These are phyloP conservation scores for Stropharia rugosoannulata DNA, from an alignment of 768 basidiomycete species.

Conservation along the genomic window DNA sequence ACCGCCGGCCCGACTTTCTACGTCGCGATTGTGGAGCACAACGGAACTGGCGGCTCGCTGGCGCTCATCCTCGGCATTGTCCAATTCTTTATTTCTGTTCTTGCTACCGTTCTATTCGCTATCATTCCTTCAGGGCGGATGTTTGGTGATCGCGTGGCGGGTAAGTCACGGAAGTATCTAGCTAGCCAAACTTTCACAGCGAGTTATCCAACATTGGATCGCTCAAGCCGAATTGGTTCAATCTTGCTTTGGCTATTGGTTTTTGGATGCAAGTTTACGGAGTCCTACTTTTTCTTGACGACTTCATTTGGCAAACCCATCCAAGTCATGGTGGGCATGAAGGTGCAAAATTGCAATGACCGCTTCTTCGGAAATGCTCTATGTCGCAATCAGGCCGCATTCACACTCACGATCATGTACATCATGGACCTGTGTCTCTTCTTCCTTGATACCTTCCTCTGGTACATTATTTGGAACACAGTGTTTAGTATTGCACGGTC, in stretches of 20 bases:
- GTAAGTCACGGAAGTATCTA: constrained; percentile 95
- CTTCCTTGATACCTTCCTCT: constrained; percentile 99
- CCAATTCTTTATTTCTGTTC: constrained; percentile 92
- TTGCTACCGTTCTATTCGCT: constrained; percentile 84
- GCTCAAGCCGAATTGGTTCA: constrained; percentile 72
- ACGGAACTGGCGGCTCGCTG: constrained; percentile 62
- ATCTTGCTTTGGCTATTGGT: constrained; percentile 86
- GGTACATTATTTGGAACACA: constrained; percentile 99
- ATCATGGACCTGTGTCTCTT: constrained; percentile 96
- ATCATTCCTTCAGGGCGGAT: constrained; percentile 95
- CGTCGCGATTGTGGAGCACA: constrained; percentile 80
- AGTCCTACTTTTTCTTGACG: constrained; percentile 98
- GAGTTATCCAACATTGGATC: constrained; percentile 75
- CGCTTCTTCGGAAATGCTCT: constrained; percentile 80
- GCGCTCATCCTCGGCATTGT: constrained; percentile 93
- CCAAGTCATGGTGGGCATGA: constrained; percentile 94
- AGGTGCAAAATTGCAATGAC: constrained; percentile 87
- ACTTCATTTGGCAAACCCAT: constrained; percentile 94
- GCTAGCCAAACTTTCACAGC: constrained; percentile 99
- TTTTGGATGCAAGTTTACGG: constrained; percentile 94
- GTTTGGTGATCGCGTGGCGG: constrained; percentile 97
- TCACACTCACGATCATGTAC: constrained; percentile 97
- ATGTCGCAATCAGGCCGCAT: constrained; percentile 92
- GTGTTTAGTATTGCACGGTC: constrained; percentile 86
- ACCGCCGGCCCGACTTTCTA: constrained; percentile 95